Percentiles rank a stretch among this genome's conserved stretches.
Evolutionary conservation across 176 grass and related monocot genomes (phyloP).

Genomic region (Cymbopogon citratus): DNA sequence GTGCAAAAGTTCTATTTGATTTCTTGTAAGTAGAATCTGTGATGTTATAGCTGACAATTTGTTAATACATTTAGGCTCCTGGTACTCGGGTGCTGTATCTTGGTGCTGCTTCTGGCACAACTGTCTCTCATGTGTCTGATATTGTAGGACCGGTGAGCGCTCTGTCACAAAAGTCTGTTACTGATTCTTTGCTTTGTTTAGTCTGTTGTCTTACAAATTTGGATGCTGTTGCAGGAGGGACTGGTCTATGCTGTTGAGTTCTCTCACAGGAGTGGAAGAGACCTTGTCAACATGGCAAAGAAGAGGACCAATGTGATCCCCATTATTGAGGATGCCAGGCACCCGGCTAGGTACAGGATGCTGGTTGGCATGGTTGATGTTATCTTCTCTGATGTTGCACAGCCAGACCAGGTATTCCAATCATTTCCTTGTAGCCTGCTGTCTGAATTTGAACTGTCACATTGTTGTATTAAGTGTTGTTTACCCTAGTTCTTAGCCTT

Average conservation of each 20-base stretch:
- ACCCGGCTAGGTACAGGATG: conserved; percentile 80
- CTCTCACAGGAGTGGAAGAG: conserved; percentile 88
- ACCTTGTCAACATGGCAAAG: conserved; percentile 96
- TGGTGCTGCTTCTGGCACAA: conserved; percentile 86
- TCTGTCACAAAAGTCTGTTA: background rate
- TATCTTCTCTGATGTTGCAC: conserved; percentile 98
- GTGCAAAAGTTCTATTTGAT: background rate
- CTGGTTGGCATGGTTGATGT: conserved; percentile 98
- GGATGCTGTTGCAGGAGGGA: conserved; percentile 36
- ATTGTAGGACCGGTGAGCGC: conserved; percentile 74
- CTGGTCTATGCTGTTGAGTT: conserved; percentile 96
- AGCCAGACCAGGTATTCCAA: conserved; percentile 77
- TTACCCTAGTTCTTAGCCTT: background rate
- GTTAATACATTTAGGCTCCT: conserved; percentile 39
- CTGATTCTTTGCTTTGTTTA: fast-evolving
- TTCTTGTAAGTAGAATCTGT: no score
- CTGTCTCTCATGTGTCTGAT: conserved; percentile 81
- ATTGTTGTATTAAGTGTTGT: background rate
- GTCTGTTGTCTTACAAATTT: background rate
- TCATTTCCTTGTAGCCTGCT: background rate
- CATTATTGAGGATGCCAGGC: conserved; percentile 94
- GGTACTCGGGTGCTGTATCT: conserved; percentile 77
- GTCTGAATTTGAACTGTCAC: background rate
- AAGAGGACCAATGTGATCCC: conserved; percentile 96
- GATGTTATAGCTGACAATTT: background rate